Evolutionary conservation across 2,329 filamentous ascomycete species (phyloP).

Genomic region (Colletotrichum tanaceti): DNA sequence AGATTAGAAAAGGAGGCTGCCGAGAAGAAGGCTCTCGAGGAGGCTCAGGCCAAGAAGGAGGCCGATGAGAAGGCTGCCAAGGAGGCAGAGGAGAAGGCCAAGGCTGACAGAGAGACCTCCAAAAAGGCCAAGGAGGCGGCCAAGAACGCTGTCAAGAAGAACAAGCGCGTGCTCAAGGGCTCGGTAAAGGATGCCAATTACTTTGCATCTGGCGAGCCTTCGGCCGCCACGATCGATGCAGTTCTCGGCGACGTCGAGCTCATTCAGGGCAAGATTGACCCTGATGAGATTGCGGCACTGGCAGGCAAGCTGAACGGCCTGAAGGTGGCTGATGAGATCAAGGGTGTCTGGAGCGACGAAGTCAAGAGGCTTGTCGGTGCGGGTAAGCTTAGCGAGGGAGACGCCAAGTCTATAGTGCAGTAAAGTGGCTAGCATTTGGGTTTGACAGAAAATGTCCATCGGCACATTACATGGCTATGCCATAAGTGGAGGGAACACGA

Average conservation of each 20-base stretch:
- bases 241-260: slow-evolving; percentile 88
- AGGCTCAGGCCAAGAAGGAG: slow-evolving; percentile 84
- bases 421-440: background rate
- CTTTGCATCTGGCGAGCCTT: slow-evolving; percentile 79
- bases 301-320: slow-evolving; percentile 83
- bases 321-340: slow-evolving; percentile 86
- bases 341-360: slow-evolving; percentile 83
- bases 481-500: background rate
- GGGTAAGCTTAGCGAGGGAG: slow-evolving; percentile 88
- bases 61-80: slow-evolving; percentile 83
- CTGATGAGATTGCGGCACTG: slow-evolving; percentile 88
- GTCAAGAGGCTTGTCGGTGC: slow-evolving; percentile 80
- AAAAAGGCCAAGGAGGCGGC: slow-evolving; percentile 99
- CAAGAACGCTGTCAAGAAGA: slow-evolving; percentile 99
- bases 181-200: slow-evolving; percentile 99
- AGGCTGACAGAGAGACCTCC: slow-evolving; percentile 81
- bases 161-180: slow-evolving; percentile 95
- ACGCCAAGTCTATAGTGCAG: slow-evolving; percentile 73
- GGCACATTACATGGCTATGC: slow-evolving; percentile 10
- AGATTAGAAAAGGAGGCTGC: slow-evolving; percentile 89
- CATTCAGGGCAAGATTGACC: slow-evolving; percentile 87
- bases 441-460: background rate
- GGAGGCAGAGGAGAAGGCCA: slow-evolving; percentile 88
- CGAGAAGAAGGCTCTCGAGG: slow-evolving; percentile 86
- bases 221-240: slow-evolving; percentile 81